Percentiles rank a stretch among this genome's conserved stretches.
phyloP scores from a whole-genome alignment of 2,329 filamentous ascomycete species.

The Parasarocladium wereldwijsianum region DNA sequence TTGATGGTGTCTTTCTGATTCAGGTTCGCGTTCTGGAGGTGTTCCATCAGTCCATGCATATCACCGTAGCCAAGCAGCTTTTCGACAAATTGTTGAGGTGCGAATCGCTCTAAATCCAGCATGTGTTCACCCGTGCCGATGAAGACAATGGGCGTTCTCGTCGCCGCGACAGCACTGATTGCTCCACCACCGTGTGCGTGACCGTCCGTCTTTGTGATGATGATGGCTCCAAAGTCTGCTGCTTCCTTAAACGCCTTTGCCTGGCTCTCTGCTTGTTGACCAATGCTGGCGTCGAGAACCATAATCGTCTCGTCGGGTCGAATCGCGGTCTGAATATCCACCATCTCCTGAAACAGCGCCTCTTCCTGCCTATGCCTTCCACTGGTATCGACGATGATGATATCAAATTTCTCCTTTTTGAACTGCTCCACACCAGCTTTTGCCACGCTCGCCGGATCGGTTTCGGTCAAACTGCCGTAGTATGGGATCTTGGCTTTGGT shows the following conservation, averaged over 20 bases:
- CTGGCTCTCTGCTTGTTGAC: slow-evolving; percentile 88
- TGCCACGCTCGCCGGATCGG: slow-evolving; percentile 84
- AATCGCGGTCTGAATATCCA: slow-evolving; percentile 85
- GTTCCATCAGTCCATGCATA: slow-evolving; percentile 86
- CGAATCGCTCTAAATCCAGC: slow-evolving; percentile 85
- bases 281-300: slow-evolving; percentile 92
- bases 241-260: slow-evolving; percentile 95
- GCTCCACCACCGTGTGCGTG: slow-evolving; percentile 92
- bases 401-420: slow-evolving; percentile 95
- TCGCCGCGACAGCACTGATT: slow-evolving; percentile 93
- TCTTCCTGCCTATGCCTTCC: slow-evolving; percentile 90
- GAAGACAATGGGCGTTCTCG: slow-evolving; percentile 92
- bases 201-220: slow-evolving; percentile 97
- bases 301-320: slow-evolving; percentile 94
- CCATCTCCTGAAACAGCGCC: slow-evolving; percentile 93
- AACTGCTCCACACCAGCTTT: slow-evolving; percentile 97
- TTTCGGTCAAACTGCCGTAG: slow-evolving; percentile 92
- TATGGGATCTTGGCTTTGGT: slow-evolving; percentile 99
- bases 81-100: slow-evolving; percentile 81
- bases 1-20: slow-evolving; percentile 99
- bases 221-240: slow-evolving; percentile 93
- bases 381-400: slow-evolving; percentile 97
- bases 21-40: slow-evolving; percentile 87
- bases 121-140: slow-evolving; percentile 97
- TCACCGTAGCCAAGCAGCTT: slow-evolving; percentile 97